A percentile compares a stretch with the other conserved stretches of the same genome.
Evolutionary conservation across 148 eudicot genomes (phyloP).

Genomic region (Diospyros lotus): DNA sequence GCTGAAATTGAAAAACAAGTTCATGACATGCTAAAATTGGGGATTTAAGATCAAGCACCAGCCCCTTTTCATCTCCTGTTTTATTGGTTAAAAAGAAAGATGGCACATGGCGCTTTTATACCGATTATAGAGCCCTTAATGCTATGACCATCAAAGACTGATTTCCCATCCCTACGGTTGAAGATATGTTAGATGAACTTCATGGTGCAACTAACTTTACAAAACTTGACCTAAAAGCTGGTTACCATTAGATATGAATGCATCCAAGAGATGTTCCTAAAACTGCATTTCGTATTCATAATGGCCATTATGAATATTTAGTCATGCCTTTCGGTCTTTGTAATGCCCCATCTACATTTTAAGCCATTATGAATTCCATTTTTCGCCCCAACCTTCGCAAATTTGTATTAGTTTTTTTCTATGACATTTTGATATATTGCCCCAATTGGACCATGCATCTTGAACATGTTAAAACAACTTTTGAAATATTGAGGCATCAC

Average conservation of each 20-base stretch:
- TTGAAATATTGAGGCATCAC: not conserved
- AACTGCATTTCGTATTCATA: slow-evolving; percentile 7
- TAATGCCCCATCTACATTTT: slow-evolving; percentile 4
- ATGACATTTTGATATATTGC: not conserved
- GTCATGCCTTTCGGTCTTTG: not conserved
- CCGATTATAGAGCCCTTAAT: too few relatives aligned
- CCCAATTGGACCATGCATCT: not conserved
- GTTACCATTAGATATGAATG: not conserved
- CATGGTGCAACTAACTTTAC: not conserved
- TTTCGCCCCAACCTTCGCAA: not conserved
- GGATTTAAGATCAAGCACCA: not conserved
- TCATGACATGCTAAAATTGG: not conserved
- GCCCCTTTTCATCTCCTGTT: too few relatives aligned
- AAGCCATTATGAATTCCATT: not conserved
- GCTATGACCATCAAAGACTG: not conserved
- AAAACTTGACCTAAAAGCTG: not conserved
- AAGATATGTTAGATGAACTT: slow-evolving; percentile 9
- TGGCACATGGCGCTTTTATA: too few relatives aligned
- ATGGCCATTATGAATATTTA: not conserved
- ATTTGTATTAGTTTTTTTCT: slow-evolving; percentile 3
- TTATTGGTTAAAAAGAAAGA: too few relatives aligned
- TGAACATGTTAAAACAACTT: not conserved
- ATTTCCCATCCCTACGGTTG: not conserved
- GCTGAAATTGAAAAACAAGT: not conserved
- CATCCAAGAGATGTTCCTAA: not conserved